A percentile compares a stretch with the other conserved stretches of the same genome.
Evolutionary conservation across 306 rosid genomes (phyloP).

Genomic region (Glycyrrhiza uralensis): DNA sequence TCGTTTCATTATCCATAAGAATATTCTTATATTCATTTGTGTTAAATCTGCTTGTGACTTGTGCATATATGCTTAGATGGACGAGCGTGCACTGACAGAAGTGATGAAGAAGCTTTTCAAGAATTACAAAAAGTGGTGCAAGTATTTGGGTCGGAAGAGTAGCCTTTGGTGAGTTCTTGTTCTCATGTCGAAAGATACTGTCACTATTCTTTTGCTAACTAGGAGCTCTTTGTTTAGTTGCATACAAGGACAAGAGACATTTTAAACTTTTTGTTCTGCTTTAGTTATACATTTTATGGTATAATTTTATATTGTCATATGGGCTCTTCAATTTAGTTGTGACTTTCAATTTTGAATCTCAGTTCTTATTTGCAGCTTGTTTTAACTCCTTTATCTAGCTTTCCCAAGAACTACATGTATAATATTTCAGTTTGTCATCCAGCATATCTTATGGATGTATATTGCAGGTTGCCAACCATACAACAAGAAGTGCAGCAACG

Average conservation of each 20-base stretch:
- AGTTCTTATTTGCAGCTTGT: not conserved
- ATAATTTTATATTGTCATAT: not conserved
- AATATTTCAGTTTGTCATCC: not conserved
- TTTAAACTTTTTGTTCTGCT: not conserved
- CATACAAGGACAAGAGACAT: not conserved
- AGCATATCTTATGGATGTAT: not conserved
- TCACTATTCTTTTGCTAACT: not conserved
- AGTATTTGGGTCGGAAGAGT: constrained; percentile 94
- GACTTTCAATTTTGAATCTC: constrained; percentile 6
- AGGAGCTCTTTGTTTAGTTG: not conserved
- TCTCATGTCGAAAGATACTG: constrained; percentile 13
- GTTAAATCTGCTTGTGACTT: constrained; percentile 28
- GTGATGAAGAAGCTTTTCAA: constrained; percentile 99
- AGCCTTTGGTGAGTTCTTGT: constrained; percentile 79
- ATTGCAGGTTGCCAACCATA: constrained; percentile 92
- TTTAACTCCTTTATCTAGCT: not conserved
- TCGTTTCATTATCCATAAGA: not conserved
- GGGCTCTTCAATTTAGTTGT: constrained; percentile 7
- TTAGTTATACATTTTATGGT: constrained; percentile 11
- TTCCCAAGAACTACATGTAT: not conserved
- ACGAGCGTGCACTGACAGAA: constrained; percentile 87
- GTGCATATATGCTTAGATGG: constrained; percentile 63
- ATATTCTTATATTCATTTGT: not conserved
- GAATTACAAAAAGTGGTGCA: constrained; percentile 98
- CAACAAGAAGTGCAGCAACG: constrained; percentile 99